Conservation (phyloP, 306 rosid genomes). For the Pachyrhizus erosus region DNA sequence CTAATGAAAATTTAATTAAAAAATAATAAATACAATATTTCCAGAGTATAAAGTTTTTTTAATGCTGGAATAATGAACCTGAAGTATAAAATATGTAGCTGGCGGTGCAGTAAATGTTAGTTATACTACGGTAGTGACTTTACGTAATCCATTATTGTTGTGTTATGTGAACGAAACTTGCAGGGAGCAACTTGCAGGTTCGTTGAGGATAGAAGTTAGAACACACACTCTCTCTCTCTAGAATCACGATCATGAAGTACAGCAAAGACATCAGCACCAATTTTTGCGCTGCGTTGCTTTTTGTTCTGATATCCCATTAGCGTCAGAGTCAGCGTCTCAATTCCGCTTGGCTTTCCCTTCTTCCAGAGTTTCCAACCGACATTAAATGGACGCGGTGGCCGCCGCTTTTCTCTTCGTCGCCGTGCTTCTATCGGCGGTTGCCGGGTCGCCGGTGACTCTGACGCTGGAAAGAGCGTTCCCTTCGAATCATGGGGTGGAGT, state of each 20-base stretch:
- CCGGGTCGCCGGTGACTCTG: conserved; percentile 59
- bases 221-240: neutral
- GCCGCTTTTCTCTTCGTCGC: conserved; percentile 48
- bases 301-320: conserved; percentile 45
- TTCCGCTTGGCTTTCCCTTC: conserved; percentile 3
- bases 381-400: conserved; percentile 45
- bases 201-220: neutral
- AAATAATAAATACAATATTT: too few species aligned
- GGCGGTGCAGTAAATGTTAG: neutral
- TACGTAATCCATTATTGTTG: conserved; percentile 23
- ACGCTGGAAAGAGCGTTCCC: conserved; percentile 85
- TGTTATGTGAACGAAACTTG: conserved; percentile 1
- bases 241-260: conserved; percentile 34
- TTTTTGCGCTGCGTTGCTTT: conserved; percentile 31
- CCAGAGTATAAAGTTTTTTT: too few species aligned
- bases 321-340: neutral
- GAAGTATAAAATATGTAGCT: neutral
- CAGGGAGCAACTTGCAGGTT: neutral
- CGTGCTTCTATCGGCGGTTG: conserved; percentile 40
- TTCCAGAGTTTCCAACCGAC: conserved; percentile 22
- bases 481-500: conserved; percentile 56
- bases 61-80: neutral
- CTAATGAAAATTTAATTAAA: too few species aligned
- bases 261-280: neutral
- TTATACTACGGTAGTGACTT: neutral